Conservation (phyloP, 176 grass and related monocot genomes). For the Ananas comosus region DNA sequence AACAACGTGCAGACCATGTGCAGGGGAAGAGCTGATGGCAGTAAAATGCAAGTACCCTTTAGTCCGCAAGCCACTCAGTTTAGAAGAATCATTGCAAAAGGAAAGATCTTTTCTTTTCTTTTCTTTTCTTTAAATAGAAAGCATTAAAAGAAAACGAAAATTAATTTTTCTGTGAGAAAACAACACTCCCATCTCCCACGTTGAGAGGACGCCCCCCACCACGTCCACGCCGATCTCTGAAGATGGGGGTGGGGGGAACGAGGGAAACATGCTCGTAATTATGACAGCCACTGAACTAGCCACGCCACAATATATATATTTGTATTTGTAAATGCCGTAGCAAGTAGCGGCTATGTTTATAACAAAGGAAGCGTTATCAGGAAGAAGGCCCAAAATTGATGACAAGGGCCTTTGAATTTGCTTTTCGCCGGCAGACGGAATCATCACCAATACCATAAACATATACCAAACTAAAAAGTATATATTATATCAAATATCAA, state of each 20-base stretch:
- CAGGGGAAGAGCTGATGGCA: neutral
- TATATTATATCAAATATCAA: conserved; percentile 2
- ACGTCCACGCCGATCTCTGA: neutral
- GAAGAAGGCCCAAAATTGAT: neutral
- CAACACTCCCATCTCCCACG: too few relatives aligned
- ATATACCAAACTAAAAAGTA: neutral
- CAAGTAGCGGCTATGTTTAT: neutral
- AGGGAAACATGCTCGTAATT: neutral
- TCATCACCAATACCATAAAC: neutral
- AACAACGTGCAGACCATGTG: conserved; percentile 3
- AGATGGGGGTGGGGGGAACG: neutral
- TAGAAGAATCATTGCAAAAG: neutral
- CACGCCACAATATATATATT: neutral
- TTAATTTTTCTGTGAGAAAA: too few relatives aligned
- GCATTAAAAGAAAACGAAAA: too few relatives aligned
- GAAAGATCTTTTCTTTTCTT: neutral
- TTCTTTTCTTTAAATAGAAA: neutral
- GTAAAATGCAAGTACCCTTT: neutral
- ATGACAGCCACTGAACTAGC: conserved; percentile 2
- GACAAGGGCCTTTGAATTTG: neutral
- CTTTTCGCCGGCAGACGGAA: neutral
- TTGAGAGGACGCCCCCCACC: too few relatives aligned
- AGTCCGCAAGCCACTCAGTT: too few relatives aligned
- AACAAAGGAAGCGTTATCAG: neutral
- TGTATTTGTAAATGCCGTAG: neutral